Evolutionary conservation across 2,329 filamentous ascomycete species (phyloP), one percentile per base, ranked within the genome.

Genomic region (Apiospora phragmitis): DNA sequence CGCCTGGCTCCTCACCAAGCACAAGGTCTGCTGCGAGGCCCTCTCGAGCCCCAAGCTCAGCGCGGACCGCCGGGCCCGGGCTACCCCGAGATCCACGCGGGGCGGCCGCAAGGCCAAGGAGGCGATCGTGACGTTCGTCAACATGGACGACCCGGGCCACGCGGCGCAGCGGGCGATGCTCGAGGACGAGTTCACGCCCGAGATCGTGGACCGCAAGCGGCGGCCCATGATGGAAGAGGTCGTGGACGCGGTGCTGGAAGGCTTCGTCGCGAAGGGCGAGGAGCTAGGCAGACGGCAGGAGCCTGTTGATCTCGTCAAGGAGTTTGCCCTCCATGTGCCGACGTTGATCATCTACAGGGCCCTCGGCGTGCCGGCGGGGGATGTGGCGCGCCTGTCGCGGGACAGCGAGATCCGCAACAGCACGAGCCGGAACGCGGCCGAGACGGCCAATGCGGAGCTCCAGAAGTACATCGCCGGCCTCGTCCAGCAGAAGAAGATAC

Each of bases 261-360:
- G 6, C 14, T 65, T 72, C 42, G 62, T 67, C 45, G 42, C 26
- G 14, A 67, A 49, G 18, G 68, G 67, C n/a, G 29, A 32, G 18
- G 11, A 8, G 29, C 29, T n/a, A n/a, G 29, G 51, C 29, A 14
- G 68, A 49, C 16, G 62, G 14, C 49, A 47, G 42, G 42, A 69
- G n/a, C 69, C 69, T 14, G 51, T 73, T 24, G 71, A 72, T 43
- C 38, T 71, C 18, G 51, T 72, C 21, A 66, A 70, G 32, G 68
- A 70, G 38, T 68, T 72, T 38, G 68, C 70, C 3, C 67, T 70
- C 8, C 71, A 71, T 1, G 66, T 70, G 1, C 71, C 72, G 12
- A 73, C 68, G 26, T 62, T 51, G 26, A 49, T 72, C 24, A 71
- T 71, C 26, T 73, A 68, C 38, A 71, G 55, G 47, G 67, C 65